Percentiles rank a stretch among this genome's conserved stretches.
Conservation (phyloP, 495 filamentous ascomycete genomes). For the Penicillium odoratum region DNA sequence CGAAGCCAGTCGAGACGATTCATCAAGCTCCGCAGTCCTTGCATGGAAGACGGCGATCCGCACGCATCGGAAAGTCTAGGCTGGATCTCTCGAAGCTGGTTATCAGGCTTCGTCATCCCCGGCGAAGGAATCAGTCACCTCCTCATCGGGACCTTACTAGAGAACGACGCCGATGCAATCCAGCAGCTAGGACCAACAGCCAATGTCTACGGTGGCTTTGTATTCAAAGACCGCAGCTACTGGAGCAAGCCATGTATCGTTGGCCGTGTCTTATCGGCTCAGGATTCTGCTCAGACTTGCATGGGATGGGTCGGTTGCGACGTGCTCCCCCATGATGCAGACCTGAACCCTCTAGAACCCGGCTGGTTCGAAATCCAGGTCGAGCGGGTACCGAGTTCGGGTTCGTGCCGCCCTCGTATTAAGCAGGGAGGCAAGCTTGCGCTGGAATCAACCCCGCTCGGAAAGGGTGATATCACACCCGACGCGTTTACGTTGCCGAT, state of each 20-base stretch:
- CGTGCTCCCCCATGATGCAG: conserved; percentile 43
- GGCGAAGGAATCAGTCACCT: conserved; percentile 73
- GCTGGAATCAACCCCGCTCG: conserved; percentile 38
- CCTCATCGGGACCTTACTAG: conserved; percentile 74
- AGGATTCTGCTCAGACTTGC: conserved; percentile 65
- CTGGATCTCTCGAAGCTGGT: conserved; percentile 80
- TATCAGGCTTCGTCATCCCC: conserved; percentile 76
- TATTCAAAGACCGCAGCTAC: conserved; percentile 68
- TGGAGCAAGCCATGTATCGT: conserved; percentile 82
- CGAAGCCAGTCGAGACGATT: conserved; percentile 30
- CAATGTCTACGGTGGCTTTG: conserved; percentile 78
- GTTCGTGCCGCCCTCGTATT: conserved; percentile 34
- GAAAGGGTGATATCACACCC: conserved; percentile 48
- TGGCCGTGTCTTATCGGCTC: conserved; percentile 69
- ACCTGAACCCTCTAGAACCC: conserved; percentile 40
- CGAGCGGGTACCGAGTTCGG: conserved; percentile 22
- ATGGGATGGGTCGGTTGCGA: conserved; percentile 75
- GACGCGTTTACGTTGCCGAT: conserved; percentile 40
- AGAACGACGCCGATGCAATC: conserved; percentile 70
- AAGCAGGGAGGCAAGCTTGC: conserved; percentile 37
- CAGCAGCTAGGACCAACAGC: conserved; percentile 63
- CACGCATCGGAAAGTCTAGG: conserved; percentile 42
- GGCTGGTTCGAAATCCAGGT: conserved; percentile 67
- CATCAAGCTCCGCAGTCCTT: conserved; percentile 27
- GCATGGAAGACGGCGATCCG: conserved; percentile 14